Percentiles rank a stretch among this genome's conserved stretches.
Evolutionary conservation across 2,329 filamentous ascomycete genomes (phyloP).

Genomic region (Pseudocercospora macadamiae): DNA sequence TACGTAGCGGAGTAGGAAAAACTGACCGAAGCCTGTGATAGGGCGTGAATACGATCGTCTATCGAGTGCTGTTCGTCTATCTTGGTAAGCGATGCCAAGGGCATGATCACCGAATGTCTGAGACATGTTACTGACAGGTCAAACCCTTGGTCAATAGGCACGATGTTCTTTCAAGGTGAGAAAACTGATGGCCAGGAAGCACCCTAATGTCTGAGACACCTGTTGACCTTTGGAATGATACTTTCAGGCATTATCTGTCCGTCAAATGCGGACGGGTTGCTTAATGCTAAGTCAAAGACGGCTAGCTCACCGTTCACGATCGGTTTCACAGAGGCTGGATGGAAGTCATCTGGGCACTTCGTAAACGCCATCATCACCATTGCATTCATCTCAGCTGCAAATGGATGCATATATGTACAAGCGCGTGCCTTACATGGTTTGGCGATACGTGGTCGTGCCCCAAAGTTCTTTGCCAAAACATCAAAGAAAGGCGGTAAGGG

Average conservation of each 20-base stretch:
- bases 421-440: constrained; percentile 4
- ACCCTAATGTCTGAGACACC: too few relatives aligned
- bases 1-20: too few relatives aligned
- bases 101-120: too few relatives aligned
- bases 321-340: constrained; percentile 2
- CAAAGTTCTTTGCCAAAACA: background rate
- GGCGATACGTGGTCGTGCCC: background rate
- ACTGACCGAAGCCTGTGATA: too few relatives aligned
- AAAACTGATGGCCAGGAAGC: too few relatives aligned
- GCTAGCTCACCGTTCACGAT: constrained; percentile 5
- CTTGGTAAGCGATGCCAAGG: too few relatives aligned
- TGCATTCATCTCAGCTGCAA: constrained; percentile 4
- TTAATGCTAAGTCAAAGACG: background rate
- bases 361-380: constrained; percentile 8
- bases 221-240: too few relatives aligned
- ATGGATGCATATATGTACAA: constrained; percentile 8
- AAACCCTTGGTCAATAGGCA: too few relatives aligned
- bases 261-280: background rate
- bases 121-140: too few relatives aligned
- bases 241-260: constrained; percentile 11
- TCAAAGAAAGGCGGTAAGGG: background rate
- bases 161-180: constrained; percentile 10
- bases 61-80: constrained; percentile 7
- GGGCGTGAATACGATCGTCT: constrained; percentile 8
- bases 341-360: constrained; percentile 6